A percentile compares a stretch with the other conserved stretches of the same genome.
Evolutionary conservation across 331 rosid genomes (phyloP).

Genomic region (Pyracantha coccinea): DNA sequence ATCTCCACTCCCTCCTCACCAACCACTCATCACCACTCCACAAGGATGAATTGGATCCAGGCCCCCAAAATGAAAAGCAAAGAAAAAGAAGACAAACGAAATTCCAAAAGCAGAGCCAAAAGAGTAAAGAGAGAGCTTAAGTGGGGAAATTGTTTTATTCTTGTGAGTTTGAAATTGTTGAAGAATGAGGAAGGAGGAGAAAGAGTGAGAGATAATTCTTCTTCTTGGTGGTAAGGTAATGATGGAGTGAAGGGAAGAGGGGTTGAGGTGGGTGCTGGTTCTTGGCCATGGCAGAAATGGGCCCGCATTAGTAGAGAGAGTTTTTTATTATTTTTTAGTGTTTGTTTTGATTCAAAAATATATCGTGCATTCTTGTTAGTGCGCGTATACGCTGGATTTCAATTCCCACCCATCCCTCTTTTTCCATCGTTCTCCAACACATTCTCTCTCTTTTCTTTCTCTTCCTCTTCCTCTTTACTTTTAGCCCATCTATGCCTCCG

Average conservation of each 20-base stretch:
- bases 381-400: constrained; percentile 43
- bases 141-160: neutral
- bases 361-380: constrained; percentile 34
- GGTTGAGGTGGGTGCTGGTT: constrained; percentile 33
- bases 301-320: constrained; percentile 30
- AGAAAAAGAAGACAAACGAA: too few relatives aligned
- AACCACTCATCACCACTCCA: constrained; percentile 33
- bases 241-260: constrained; percentile 36
- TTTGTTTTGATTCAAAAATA: constrained; percentile 32
- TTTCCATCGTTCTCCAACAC: constrained; percentile 32
- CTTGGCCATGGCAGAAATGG: constrained; percentile 58
- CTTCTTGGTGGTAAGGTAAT: constrained; percentile 34
- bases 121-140: neutral
- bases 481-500: neutral
- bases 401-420: constrained; percentile 34
- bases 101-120: neutral
- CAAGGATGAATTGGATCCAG: constrained; percentile 15
- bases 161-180: constrained; percentile 12
- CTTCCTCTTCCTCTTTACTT: neutral
- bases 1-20: constrained; percentile 12
- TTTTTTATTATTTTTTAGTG: constrained; percentile 13
- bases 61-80: neutral
- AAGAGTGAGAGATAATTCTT: constrained; percentile 45
- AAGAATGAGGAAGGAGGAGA: constrained; percentile 16
- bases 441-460: neutral